Evolutionary conservation across 2,329 filamentous ascomycete species (phyloP).

Genomic region (Elsinoe fawcettii): DNA sequence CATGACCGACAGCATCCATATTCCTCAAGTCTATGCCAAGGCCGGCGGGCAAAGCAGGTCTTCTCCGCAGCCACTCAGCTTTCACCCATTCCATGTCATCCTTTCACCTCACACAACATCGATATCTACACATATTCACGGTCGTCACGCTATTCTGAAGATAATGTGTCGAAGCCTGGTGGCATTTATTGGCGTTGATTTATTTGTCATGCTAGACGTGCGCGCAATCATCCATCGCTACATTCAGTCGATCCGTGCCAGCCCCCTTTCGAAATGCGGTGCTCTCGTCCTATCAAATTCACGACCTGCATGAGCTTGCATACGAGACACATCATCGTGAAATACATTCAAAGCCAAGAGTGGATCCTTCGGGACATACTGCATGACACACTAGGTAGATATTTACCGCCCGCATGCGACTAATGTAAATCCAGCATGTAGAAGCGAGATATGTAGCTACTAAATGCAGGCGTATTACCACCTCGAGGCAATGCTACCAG

Average conservation of each 20-base stretch:
- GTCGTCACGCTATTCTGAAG: too few species aligned
- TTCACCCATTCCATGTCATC: background rate
- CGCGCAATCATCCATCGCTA: too few species aligned
- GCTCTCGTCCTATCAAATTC: background rate
- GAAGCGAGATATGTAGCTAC: background rate
- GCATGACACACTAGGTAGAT: background rate
- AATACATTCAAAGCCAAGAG: background rate
- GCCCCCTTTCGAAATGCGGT: background rate
- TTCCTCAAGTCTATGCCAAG: background rate
- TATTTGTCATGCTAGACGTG: too few species aligned
- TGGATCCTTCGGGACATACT: background rate
- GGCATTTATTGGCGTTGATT: too few species aligned
- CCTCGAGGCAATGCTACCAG: background rate
- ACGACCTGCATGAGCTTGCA: background rate
- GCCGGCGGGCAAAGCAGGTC: background rate
- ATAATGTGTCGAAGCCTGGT: too few species aligned
- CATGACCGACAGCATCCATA: background rate
- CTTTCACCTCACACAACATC: background rate
- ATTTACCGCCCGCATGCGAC: background rate
- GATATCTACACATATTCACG: too few species aligned
- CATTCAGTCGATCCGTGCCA: background rate
- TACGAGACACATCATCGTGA: background rate
- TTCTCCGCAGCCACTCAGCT: background rate
- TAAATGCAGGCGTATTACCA: background rate
- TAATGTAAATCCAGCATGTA: background rate